Evolutionary conservation across 1,284 basidiomycete genomes (phyloP).

Genomic region (Cystobasidium pallidum): DNA sequence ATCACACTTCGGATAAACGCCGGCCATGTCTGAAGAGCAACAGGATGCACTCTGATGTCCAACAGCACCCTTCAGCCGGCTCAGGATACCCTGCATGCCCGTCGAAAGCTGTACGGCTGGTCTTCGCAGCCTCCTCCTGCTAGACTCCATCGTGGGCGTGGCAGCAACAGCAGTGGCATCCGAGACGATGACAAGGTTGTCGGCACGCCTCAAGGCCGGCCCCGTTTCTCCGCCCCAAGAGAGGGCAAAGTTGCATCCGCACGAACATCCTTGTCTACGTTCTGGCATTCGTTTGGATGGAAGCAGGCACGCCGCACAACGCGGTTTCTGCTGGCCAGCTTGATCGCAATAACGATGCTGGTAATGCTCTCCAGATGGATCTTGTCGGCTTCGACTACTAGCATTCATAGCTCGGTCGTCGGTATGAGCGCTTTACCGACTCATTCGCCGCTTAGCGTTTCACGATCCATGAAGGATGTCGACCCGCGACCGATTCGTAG

Average conservation of each 20-base stretch:
- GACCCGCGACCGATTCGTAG: constrained; percentile 15
- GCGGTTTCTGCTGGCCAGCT: neutral
- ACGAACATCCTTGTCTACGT: neutral
- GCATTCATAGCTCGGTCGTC: too few species aligned
- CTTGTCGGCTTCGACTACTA: neutral
- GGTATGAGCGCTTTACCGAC: neutral
- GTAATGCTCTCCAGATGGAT: neutral
- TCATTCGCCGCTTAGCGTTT: neutral
- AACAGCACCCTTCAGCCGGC: too few species aligned
- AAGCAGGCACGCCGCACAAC: constrained; percentile 7
- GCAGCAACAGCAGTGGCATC: neutral
- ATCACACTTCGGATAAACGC: too few species aligned
- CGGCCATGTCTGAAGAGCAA: too few species aligned
- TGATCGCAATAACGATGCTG: neutral
- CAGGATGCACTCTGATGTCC: too few species aligned
- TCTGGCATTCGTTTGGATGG: neutral
- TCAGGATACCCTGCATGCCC: too few species aligned
- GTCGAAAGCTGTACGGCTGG: neutral
- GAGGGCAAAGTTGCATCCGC: neutral
- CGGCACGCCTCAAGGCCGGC: neutral
- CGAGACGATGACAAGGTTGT: neutral
- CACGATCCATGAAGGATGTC: constrained; percentile 9
- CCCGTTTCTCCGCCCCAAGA: neutral
- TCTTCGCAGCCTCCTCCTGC: neutral
- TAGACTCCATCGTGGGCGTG: neutral